Conservation (phyloP, 208 protist genomes). For the Trypanosoma cruzi region DNA sequence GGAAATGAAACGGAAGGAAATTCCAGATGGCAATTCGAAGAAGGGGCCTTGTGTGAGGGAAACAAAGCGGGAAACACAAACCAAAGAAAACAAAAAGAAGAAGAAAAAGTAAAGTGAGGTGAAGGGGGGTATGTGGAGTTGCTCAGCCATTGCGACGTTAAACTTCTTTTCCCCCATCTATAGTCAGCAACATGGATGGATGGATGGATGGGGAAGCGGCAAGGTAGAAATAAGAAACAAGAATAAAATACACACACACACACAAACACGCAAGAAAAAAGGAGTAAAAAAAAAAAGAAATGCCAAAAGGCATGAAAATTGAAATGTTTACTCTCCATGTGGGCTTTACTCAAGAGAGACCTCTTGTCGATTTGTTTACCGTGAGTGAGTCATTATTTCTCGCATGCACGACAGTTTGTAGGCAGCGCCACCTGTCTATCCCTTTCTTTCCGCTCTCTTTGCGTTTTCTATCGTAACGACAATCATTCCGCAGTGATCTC, state of each 20-base stretch:
- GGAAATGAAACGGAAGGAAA: background rate
- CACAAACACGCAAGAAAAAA: too few relatives aligned
- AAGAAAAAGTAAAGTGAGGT: background rate
- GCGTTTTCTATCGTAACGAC: background rate
- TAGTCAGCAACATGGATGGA: background rate
- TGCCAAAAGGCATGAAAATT: background rate
- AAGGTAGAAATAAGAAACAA: background rate
- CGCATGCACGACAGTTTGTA: background rate
- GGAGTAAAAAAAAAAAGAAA: background rate
- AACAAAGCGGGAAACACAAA: background rate
- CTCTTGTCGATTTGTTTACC: background rate
- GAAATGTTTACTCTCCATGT: background rate
- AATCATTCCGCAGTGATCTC: background rate
- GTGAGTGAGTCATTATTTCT: background rate
- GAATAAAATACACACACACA: background rate
- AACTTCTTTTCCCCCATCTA: background rate
- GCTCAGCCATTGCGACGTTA: background rate
- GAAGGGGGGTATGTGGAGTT: background rate
- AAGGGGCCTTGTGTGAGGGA: background rate
- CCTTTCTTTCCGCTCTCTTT: background rate
- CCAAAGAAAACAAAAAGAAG: background rate
- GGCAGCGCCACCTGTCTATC: background rate
- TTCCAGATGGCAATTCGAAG: background rate
- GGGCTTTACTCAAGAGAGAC: background rate
- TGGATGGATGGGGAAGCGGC: background rate